Conservation (phyloP, 768 basidiomycete genomes). For the Cyathus striatus region DNA sequence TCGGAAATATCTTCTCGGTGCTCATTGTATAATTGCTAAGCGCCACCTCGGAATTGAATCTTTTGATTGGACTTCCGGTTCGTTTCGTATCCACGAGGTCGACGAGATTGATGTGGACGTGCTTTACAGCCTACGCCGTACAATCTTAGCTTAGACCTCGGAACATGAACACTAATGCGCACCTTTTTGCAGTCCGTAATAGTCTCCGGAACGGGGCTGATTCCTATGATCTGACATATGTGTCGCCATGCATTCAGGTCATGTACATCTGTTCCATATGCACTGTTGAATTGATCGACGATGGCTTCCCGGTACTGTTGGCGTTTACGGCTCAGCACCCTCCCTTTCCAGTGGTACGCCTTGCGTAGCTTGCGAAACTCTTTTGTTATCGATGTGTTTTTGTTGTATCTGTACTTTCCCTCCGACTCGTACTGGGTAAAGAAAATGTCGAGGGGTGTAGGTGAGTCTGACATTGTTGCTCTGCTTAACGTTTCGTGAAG, state of each 20-base stretch:
- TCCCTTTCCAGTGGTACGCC: too few species aligned
- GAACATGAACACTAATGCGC: neutral
- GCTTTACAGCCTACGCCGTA: constrained; percentile 1
- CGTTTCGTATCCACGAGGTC: constrained; percentile 9
- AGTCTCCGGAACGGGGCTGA: neutral
- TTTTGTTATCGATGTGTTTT: too few species aligned
- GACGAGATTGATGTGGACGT: constrained; percentile 8
- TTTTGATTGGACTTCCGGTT: neutral
- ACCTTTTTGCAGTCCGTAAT: constrained; percentile 1
- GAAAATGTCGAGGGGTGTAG: too few species aligned
- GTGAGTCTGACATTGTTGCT: too few species aligned
- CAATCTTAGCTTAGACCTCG: neutral
- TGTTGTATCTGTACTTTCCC: too few species aligned
- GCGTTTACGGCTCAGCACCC: too few species aligned
- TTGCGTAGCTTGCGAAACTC: too few species aligned
- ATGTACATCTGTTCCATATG: neutral
- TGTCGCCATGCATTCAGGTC: neutral
- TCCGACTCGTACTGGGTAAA: too few species aligned
- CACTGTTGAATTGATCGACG: neutral
- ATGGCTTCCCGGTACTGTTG: neutral
- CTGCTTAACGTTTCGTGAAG: too few species aligned
- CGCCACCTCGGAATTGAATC: constrained; percentile 6
- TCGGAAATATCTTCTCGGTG: constrained; percentile 7
- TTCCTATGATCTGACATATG: neutral
- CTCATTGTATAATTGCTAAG: constrained; percentile 7